Evolutionary conservation across 2,329 filamentous ascomycete species (phyloP), one percentile per base, ranked within the genome.

Genomic region (Zarea fungicola): DNA sequence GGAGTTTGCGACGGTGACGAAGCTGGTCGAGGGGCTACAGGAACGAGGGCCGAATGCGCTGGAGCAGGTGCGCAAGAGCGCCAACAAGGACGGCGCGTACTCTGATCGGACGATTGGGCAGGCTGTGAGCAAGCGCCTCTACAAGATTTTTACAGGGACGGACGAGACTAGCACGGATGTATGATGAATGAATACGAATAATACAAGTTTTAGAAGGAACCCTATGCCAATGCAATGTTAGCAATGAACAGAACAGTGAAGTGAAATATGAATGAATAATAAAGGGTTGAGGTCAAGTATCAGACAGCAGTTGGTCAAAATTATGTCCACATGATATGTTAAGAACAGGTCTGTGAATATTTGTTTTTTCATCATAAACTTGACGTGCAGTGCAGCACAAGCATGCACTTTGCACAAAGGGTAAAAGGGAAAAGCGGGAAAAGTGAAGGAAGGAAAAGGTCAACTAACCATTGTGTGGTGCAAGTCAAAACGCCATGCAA

Each of bases 231-330:
- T n/a, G n/a, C n/a, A n/a, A n/a, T n/a, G n/a, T n/a, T n/a, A n/a
- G n/a, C 28, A 14, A 29, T 8, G 14, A 14, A 6, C 31, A 8
- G 31, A 6, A 34, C 31, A 16, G 31, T 34, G 14, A 6, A 6
- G 14, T 34, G 7, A 42, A 53, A 55, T 23, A 51, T 23, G 11
- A 29, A n/a, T n/a, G n/a, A n/a, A n/a, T n/a, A 37, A 45, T 48
- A 50, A 52, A 55, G 43, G 28, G 40, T 54, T 49, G 13, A 31
- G 25, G 60, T 48, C 45, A 52, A 51, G 49, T 64, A 65, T 87
- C 84, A 88, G 84, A 88, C 82, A 89, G 85, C 84, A 85, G 84
- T 89, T 89, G 85, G 81, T 83, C 81, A 80, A 83, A 81, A 71
- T 70, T 13, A 65, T 73, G 77, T 87, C 84, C 76, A 86, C 84